Evolutionary conservation across 169 alveolate species (phyloP).

Genomic region (Cryptosporidium bovis): DNA sequence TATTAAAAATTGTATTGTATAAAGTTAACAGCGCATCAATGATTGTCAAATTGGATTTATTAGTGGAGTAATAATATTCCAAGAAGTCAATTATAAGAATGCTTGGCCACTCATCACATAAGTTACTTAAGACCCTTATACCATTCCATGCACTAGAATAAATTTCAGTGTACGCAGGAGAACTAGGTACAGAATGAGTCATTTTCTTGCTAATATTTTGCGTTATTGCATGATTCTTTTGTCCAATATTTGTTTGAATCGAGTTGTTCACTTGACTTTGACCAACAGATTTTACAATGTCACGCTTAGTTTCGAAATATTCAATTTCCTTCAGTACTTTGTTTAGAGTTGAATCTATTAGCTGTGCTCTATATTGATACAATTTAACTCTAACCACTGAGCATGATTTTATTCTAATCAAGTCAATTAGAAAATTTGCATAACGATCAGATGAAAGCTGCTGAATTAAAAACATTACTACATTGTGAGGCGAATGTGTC

Average conservation of each 20-base stretch:
- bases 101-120: conserved; percentile 75
- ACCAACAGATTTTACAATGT: conserved; percentile 3
- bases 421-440: conserved; percentile 60
- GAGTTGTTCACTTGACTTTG: conserved; percentile 1
- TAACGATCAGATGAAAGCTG: conserved; percentile 54
- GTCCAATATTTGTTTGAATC: not conserved
- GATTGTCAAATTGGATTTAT: conserved; percentile 44
- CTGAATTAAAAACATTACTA: conserved; percentile 56
- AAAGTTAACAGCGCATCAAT: conserved; percentile 47
- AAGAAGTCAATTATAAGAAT: conserved; percentile 60
- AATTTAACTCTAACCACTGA: conserved; percentile 50
- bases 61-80: conserved; percentile 54
- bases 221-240: not conserved
- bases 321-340: conserved; percentile 49
- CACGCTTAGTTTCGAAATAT: conserved; percentile 25
- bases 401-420: conserved; percentile 50
- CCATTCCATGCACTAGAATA: conserved; percentile 72
- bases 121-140: conserved; percentile 53
- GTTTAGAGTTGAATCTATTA: conserved; percentile 62
- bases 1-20: conserved; percentile 63
- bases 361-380: conserved; percentile 51
- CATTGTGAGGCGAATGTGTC: conserved; percentile 56
- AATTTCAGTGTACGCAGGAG: conserved; percentile 68
- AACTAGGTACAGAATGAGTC: conserved; percentile 23
- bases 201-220: conserved; percentile 9